phyloP scores from a whole-genome alignment of 176 grass and related monocot species.

The Zizania latifolia region DNA sequence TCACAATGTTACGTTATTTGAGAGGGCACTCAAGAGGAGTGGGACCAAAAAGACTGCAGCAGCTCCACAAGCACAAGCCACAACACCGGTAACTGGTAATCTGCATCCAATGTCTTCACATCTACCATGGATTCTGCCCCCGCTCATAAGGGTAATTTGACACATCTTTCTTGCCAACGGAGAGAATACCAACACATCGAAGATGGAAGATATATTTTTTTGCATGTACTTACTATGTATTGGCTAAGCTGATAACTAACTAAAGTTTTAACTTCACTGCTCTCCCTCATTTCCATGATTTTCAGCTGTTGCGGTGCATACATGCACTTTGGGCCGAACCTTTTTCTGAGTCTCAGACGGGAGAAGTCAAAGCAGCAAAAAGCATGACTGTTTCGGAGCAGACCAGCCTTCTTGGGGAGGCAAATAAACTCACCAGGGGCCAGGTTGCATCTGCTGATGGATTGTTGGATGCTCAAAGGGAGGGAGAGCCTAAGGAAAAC shows the following conservation, averaged over 20 bases:
- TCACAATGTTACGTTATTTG: constrained; percentile 89
- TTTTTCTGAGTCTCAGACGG: constrained; percentile 50
- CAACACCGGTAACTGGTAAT: constrained; percentile 37
- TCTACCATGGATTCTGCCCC: constrained; percentile 93
- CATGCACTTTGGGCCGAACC: constrained; percentile 79
- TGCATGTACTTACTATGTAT: constrained; percentile 10
- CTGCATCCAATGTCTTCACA: constrained; percentile 84
- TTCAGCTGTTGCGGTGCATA: constrained; percentile 77
- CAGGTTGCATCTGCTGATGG: constrained; percentile 63
- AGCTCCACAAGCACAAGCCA: constrained; percentile 34
- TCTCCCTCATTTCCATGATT: constrained; percentile 2
- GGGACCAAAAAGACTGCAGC: constrained; percentile 64
- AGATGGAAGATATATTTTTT: background rate
- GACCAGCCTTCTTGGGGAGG: constrained; percentile 84
- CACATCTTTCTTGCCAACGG: background rate
- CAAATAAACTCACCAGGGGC: constrained; percentile 56
- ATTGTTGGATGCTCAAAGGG: constrained; percentile 54
- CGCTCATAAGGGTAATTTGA: constrained; percentile 78
- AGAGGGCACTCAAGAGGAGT: constrained; percentile 89
- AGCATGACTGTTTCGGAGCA: constrained; percentile 77
- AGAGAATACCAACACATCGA: constrained; percentile 1
- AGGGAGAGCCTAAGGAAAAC: constrained; percentile 85
- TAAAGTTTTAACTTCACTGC: constrained; percentile 5
- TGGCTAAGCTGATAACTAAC: constrained; percentile 16
- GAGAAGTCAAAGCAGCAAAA: constrained; percentile 80